Percentiles rank a stretch among this genome's conserved stretches.
phyloP scores from a whole-genome alignment of 331 rosid genomes.

The Spiraea crenata region DNA sequence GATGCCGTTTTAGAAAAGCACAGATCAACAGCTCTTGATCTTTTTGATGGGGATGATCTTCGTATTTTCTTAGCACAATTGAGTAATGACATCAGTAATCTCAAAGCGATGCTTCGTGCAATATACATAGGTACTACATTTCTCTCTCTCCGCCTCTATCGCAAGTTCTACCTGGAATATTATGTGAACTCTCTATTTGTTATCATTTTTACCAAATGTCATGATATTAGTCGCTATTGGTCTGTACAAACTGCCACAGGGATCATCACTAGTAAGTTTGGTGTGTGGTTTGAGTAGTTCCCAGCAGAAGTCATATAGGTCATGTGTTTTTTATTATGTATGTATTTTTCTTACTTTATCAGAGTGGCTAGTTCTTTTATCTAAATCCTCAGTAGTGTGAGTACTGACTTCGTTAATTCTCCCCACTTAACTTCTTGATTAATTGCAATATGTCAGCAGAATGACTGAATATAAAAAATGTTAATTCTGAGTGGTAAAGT shows the following conservation, averaged over 20 bases:
- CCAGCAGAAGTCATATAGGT: background rate
- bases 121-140: slow-evolving; percentile 67
- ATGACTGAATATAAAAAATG: too few species aligned
- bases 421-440: too few species aligned
- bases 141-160: background rate
- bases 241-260: background rate
- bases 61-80: slow-evolving; percentile 64
- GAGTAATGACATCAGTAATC: slow-evolving; percentile 67
- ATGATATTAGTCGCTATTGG: background rate
- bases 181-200: background rate
- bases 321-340: background rate
- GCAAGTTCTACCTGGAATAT: background rate
- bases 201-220: background rate
- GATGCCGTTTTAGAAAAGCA: slow-evolving; percentile 84
- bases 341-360: background rate
- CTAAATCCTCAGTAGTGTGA: background rate
- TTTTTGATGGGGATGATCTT: slow-evolving; percentile 80
- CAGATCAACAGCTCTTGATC: slow-evolving; percentile 67
- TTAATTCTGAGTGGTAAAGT: background rate
- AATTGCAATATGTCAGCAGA: too few species aligned
- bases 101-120: slow-evolving; percentile 98
- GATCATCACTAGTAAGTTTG: background rate
- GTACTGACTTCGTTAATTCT: too few species aligned
- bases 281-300: background rate
- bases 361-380: background rate